Percentiles rank a stretch among this genome's conserved stretches.
Evolutionary conservation across 2,329 filamentous ascomycete species (phyloP).

Genomic region (Coniochaeta hoffmannii): DNA sequence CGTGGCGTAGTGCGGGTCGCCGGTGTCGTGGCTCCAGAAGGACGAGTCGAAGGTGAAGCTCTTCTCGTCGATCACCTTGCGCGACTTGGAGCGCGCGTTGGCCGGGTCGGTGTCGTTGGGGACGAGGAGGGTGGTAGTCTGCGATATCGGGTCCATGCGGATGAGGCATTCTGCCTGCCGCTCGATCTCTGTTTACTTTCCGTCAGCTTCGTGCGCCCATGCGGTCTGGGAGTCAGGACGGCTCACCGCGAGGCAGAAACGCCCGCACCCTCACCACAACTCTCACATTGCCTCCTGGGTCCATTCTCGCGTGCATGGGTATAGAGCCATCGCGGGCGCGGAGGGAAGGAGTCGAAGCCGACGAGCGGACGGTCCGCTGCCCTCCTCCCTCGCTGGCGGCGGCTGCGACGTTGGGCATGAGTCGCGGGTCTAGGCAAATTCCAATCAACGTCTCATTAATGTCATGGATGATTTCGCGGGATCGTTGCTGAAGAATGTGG

Average conservation of each 20-base stretch:
- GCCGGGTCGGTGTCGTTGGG: constrained; percentile 37
- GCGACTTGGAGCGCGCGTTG: constrained; percentile 53
- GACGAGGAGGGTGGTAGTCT: constrained; percentile 70
- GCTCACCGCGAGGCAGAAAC: constrained; percentile 69
- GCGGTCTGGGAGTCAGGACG: constrained; percentile 11
- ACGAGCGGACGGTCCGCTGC: constrained; percentile 45
- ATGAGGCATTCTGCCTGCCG: constrained; percentile 79
- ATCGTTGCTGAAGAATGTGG: constrained; percentile 22
- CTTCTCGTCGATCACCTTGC: constrained; percentile 79
- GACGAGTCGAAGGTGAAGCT: constrained; percentile 95
- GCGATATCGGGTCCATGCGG: constrained; percentile 80
- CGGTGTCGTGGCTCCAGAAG: constrained; percentile 86
- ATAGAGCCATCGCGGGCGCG: constrained; percentile 64
- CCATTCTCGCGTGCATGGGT: constrained; percentile 47
- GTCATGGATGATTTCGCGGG: constrained; percentile 29
- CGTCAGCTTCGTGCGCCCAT: not conserved
- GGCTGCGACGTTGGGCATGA: constrained; percentile 17
- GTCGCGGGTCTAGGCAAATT: constrained; percentile 32
- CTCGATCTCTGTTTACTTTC: constrained; percentile 60
- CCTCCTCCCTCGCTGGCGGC: constrained; percentile 9
- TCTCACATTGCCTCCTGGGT: constrained; percentile 67
- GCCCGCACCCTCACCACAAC: constrained; percentile 76
- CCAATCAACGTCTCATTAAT: constrained; percentile 30
- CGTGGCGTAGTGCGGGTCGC: constrained; percentile 78
- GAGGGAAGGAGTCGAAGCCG: constrained; percentile 71